Percentiles rank a stretch among this genome's conserved stretches.
Evolutionary conservation across 352 stramenopile genomes (phyloP).

Genomic region (Phytophthora fragariae): DNA sequence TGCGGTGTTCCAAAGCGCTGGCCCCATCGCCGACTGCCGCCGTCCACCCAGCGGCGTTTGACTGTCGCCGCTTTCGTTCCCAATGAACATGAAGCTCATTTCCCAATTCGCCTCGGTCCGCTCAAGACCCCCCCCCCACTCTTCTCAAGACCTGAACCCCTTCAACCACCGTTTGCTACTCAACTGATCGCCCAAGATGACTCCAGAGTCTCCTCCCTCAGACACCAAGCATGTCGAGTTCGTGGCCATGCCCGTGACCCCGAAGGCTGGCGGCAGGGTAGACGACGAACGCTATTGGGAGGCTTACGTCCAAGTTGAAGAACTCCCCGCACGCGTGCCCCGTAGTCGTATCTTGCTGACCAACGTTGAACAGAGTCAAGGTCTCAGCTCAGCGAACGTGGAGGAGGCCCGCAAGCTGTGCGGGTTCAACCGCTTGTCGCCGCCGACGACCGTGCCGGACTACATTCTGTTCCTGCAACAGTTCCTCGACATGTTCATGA

Average conservation of each 20-base stretch:
- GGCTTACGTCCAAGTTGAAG: constrained; percentile 45
- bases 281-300: constrained; percentile 47
- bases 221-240: constrained; percentile 19
- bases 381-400: constrained; percentile 25
- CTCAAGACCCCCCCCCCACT: constrained; percentile 14
- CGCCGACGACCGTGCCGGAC: constrained; percentile 40
- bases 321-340: constrained; percentile 25
- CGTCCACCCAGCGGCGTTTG: constrained; percentile 19
- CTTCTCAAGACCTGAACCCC: constrained; percentile 3
- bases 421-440: constrained; percentile 51
- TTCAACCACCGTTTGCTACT: neutral
- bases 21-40: constrained; percentile 9
- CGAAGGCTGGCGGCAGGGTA: neutral
- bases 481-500: constrained; percentile 61
- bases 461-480: constrained; percentile 54
- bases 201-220: constrained; percentile 2
- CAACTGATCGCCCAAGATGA: neutral
- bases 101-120: constrained; percentile 23
- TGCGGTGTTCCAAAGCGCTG: constrained; percentile 1
- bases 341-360: constrained; percentile 33
- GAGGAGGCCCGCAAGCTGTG: constrained; percentile 30
- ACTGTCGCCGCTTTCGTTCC: neutral
- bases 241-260: constrained; percentile 27
- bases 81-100: constrained; percentile 24
- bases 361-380: constrained; percentile 45